Evolutionary conservation across 1,139 yeast genomes (phyloP), one percentile per base, ranked within the genome.

Genomic region (Candida labiduridarum): DNA sequence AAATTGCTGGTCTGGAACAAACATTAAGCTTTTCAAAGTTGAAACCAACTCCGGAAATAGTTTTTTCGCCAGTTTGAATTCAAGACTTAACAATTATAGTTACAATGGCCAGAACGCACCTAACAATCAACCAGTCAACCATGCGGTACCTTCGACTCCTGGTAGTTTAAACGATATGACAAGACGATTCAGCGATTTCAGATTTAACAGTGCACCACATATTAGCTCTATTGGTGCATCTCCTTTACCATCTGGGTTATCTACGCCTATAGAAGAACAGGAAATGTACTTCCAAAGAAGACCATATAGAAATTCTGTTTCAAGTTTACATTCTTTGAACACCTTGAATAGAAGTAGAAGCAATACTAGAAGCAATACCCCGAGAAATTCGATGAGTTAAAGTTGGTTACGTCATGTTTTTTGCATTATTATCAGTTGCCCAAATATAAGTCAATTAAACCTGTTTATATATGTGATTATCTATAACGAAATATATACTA

Each of bases 1-100:
- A 18, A 76, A 82, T 51, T 73, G 79, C 25, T 92, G 96, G 96
- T 72, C 76, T 14, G 82, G 82, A 2, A 86, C 96, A 0, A 62
- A 72, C 15, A 74, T 90, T 41, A 78, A 67, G 55, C 71, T 90
- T 34, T 90, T 91, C 70, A 76, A 72, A 43, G 71, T 87, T 15
- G 82, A 78, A 53, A 73, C 66, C 18, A 57, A 68, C 0, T 64
- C 65, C 2, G 67, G 65, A n/a, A 76, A 68, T 8, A 72, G 77
- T 1, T 78, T 83, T 19, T 59, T 68, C 64, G 67, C 68, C 15
- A 54, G 63, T 3, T 54, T 71, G 25, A 59, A 57, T n/a, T 43
- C 45, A 22, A 34, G 15, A 15, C 30, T 43, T 15, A 43, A 25
- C 15, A 52, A 55, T n/a, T 53, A 53, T 15, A 30, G 31, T 22